Conservation (phyloP, 2,329 filamentous ascomycete genomes). For the Alternaria dauci region DNA sequence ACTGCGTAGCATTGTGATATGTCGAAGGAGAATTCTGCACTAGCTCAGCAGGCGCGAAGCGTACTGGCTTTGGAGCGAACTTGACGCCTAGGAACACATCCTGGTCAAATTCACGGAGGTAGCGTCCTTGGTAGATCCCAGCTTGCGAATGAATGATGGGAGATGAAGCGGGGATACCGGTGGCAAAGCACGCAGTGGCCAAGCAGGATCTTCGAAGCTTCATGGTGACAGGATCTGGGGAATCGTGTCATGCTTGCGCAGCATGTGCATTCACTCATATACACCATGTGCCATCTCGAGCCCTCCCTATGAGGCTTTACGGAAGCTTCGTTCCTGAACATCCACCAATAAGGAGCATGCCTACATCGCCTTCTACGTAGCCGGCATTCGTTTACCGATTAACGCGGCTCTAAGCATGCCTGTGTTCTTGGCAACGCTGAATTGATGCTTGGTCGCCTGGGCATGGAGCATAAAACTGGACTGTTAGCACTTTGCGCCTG, state of each 20-base stretch:
- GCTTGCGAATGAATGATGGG: conserved; percentile 34
- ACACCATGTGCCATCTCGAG: not conserved
- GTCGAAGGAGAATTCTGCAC: conserved; percentile 19
- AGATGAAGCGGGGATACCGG: not conserved
- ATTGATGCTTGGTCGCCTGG: not conserved
- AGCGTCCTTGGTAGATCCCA: conserved; percentile 39
- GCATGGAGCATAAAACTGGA: not conserved
- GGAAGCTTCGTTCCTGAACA: not conserved
- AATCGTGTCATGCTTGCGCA: not conserved
- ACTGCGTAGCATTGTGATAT: conserved; percentile 31
- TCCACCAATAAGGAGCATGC: conserved; percentile 1
- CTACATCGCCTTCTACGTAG: not conserved
- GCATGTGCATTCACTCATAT: conserved; percentile 3
- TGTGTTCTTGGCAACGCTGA: not conserved
- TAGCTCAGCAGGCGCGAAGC: conserved; percentile 35
- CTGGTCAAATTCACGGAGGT: conserved; percentile 40
- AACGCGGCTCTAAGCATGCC: not conserved
- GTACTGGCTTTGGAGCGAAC: conserved; percentile 39
- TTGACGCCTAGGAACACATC: conserved; percentile 44
- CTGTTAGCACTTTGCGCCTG: not conserved
- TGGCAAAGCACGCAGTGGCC: not conserved
- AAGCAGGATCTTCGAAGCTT: conserved; percentile 1
- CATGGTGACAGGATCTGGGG: conserved; percentile 1
- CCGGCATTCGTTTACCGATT: not conserved
- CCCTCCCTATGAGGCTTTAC: not conserved